phyloP scores from a whole-genome alignment of 2,329 filamentous ascomycete genomes.

The Immersiporthe knoxdaviesiana region DNA sequence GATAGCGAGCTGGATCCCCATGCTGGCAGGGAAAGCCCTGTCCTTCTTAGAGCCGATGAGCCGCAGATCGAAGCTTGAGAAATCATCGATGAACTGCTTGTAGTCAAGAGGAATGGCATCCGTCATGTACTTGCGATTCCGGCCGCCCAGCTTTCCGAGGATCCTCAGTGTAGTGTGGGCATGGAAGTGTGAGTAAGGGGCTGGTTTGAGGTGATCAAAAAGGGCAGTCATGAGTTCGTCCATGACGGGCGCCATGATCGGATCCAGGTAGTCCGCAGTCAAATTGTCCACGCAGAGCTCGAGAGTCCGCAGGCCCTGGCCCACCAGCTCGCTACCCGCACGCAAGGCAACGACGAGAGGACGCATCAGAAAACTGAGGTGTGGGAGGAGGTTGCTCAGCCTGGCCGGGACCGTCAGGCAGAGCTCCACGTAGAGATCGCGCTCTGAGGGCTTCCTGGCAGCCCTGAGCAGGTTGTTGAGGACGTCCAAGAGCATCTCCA shows the following conservation, averaged over 20 bases:
- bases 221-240: constrained; percentile 98
- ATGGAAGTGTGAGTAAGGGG: constrained; percentile 96
- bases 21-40: constrained; percentile 80
- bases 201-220: constrained; percentile 91
- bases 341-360: constrained; percentile 94
- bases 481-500: constrained; percentile 97
- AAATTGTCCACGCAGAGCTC: constrained; percentile 98
- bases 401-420: constrained; percentile 94
- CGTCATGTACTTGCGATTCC: constrained; percentile 94
- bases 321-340: constrained; percentile 89
- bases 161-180: constrained; percentile 98
- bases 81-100: constrained; percentile 84
- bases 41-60: constrained; percentile 89
- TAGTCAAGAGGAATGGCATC: constrained; percentile 83
- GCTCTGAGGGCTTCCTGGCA: constrained; percentile 84
- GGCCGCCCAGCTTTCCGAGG: constrained; percentile 90
- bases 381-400: constrained; percentile 90
- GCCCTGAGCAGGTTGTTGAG: constrained; percentile 93
- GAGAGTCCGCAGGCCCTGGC: constrained; percentile 88
- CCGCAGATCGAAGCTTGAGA: constrained; percentile 83
- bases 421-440: constrained; percentile 95
- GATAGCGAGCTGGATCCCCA: constrained; percentile 88
- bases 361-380: constrained; percentile 95
- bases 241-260: constrained; percentile 98
- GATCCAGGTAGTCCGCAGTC: constrained; percentile 95